Percentiles rank a stretch among this genome's conserved stretches.
Conservation (phyloP, 1,284 basidiomycete species). For the Cryptococcus neoformans region DNA sequence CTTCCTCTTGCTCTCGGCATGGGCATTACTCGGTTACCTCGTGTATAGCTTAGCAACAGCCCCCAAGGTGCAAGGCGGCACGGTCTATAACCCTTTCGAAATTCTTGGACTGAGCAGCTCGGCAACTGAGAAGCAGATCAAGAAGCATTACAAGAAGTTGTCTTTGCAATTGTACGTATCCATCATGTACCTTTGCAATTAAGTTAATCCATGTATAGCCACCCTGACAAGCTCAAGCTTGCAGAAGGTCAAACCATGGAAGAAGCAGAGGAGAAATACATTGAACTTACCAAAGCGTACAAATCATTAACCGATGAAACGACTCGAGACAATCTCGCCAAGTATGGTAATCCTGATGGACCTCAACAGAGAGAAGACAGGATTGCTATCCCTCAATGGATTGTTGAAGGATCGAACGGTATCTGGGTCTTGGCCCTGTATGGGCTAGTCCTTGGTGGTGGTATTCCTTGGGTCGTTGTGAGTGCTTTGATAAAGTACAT, state of each 20-base stretch:
- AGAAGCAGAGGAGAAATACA: constrained; percentile 82
- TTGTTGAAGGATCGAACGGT: constrained; percentile 88
- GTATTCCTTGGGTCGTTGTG: constrained; percentile 82
- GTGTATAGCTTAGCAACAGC: constrained; percentile 62
- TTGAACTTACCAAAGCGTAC: constrained; percentile 96
- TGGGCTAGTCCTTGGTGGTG: constrained; percentile 79
- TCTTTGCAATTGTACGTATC: constrained; percentile 74
- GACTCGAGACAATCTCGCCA: constrained; percentile 85
- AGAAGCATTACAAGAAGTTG: constrained; percentile 94
- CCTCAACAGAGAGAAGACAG: constrained; percentile 93
- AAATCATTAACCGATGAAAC: constrained; percentile 95
- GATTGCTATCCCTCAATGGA: constrained; percentile 93
- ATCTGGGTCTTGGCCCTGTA: constrained; percentile 87
- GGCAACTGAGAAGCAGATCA: constrained; percentile 85
- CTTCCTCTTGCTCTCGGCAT: constrained; percentile 65
- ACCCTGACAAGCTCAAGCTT: constrained; percentile 94
- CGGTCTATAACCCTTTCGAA: constrained; percentile 90
- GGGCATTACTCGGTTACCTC: constrained; percentile 69
- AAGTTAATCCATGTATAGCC: constrained; percentile 54
- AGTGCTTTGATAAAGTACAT: constrained; percentile 35
- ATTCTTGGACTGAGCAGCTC: constrained; percentile 77
- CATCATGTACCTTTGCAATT: neutral
- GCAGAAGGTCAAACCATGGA: constrained; percentile 82
- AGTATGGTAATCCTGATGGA: constrained; percentile 95
- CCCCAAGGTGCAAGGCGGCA: constrained; percentile 58